phyloP scores from a whole-genome alignment of 345 rosid genomes.

The Alliaria petiolata region DNA sequence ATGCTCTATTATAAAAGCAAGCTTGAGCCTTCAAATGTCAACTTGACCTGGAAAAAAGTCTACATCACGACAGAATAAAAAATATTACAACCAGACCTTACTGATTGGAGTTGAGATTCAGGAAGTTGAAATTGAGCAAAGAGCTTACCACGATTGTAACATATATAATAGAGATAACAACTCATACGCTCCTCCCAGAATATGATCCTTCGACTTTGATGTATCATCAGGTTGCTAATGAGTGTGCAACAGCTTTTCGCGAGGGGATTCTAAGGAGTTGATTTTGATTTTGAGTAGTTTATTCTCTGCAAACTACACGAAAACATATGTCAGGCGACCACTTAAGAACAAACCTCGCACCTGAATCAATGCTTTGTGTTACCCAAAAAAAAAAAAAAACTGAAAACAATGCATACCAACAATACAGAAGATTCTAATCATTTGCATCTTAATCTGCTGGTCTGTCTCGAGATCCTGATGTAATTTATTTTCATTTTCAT shows the following conservation, averaged over 20 bases:
- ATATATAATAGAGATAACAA: conserved; percentile 58
- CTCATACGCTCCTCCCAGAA: conserved; percentile 54
- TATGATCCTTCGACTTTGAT: conserved; percentile 45
- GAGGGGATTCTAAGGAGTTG: conserved; percentile 45
- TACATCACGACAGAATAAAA: background rate
- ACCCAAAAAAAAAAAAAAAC: background rate
- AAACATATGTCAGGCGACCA: background rate
- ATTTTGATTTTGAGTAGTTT: conserved; percentile 42
- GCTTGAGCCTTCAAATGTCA: background rate
- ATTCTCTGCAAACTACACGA: conserved; percentile 58
- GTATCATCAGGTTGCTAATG: conserved; percentile 57
- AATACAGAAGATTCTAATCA: conserved; percentile 23
- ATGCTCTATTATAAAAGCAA: background rate
- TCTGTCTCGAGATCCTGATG: conserved; percentile 45
- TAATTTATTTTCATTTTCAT: conserved; percentile 42
- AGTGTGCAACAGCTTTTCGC: conserved; percentile 54
- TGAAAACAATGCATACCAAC: conserved; percentile 34
- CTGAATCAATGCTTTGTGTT: background rate
- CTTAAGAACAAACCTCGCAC: background rate
- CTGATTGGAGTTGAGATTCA: background rate
- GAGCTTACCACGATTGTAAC: conserved; percentile 65
- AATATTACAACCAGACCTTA: background rate
- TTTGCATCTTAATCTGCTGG: conserved; percentile 38
- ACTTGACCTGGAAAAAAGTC: background rate
- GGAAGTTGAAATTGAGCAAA: conserved; percentile 16